Conservation (phyloP, 2,329 filamentous ascomycete species). For the Diaporthe batatas region DNA sequence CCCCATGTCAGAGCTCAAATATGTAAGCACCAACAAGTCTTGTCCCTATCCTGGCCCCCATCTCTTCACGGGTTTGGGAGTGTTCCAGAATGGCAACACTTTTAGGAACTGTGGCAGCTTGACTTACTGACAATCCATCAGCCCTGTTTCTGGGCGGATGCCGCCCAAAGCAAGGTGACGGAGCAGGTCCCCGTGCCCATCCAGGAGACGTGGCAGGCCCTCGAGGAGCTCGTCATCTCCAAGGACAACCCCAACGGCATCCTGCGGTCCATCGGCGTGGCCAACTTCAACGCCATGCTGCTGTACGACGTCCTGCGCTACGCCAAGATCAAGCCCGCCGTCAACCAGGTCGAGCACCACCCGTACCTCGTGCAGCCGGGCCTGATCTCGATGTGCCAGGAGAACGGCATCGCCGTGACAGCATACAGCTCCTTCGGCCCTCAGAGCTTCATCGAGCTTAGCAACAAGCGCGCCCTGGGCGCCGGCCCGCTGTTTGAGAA, state of each 20-base stretch:
- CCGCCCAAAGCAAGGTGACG: slow-evolving; percentile 72
- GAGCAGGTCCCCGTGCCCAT: slow-evolving; percentile 77
- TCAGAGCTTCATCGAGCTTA: slow-evolving; percentile 81
- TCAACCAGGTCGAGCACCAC: slow-evolving; percentile 91
- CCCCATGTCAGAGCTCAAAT: slow-evolving; percentile 79
- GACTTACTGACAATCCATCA: neutral
- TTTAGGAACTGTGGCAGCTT: no score
- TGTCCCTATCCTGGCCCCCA: no score
- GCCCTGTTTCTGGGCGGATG: slow-evolving; percentile 78
- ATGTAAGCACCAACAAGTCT: slow-evolving; percentile 53
- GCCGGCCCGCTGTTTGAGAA: slow-evolving; percentile 80
- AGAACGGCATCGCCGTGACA: slow-evolving; percentile 79
- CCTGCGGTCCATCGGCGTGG: slow-evolving; percentile 81
- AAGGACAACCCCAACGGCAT: slow-evolving; percentile 60
- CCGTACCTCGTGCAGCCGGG: slow-evolving; percentile 84
- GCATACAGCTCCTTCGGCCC: slow-evolving; percentile 90
- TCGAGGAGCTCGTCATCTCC: slow-evolving; percentile 79
- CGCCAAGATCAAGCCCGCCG: slow-evolving; percentile 79
- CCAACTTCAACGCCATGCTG: slow-evolving; percentile 84
- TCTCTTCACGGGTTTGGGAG: no score
- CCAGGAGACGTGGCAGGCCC: slow-evolving; percentile 85
- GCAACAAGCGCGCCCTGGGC: slow-evolving; percentile 75
- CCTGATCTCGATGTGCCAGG: slow-evolving; percentile 77
- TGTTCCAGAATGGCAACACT: no score
- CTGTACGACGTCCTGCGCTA: slow-evolving; percentile 85